Percentiles rank a stretch among this genome's conserved stretches.
phyloP scores from a whole-genome alignment of 2,329 filamentous ascomycete genomes.

The Periconia sp. region DNA sequence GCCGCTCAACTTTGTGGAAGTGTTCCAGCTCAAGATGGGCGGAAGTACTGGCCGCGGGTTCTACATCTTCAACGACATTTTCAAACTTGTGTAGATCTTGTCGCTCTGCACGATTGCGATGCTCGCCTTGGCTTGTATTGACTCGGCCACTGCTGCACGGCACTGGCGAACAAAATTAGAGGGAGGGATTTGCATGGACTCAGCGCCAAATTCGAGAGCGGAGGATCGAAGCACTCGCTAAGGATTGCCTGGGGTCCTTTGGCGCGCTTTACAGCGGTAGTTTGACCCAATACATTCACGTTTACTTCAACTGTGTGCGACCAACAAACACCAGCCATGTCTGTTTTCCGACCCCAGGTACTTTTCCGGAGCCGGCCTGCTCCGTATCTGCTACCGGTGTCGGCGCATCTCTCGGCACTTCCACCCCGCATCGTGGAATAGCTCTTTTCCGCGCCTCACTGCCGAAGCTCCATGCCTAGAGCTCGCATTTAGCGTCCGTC shows the following conservation, averaged over 20 bases:
- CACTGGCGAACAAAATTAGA: neutral
- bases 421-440: slow-evolving; percentile 14
- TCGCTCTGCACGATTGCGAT: too few relatives aligned
- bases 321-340: neutral
- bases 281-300: slow-evolving; percentile 2
- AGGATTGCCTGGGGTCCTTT: neutral
- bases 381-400: neutral
- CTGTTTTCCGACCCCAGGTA: slow-evolving; percentile 5
- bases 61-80: slow-evolving; percentile 93
- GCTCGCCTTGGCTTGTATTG: too few relatives aligned
- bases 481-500: slow-evolving; percentile 30
- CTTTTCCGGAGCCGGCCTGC: slow-evolving; percentile 4
- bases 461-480: slow-evolving; percentile 39
- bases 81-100: slow-evolving; percentile 90
- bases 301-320: neutral
- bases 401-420: slow-evolving; percentile 4
- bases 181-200: slow-evolving; percentile 1
- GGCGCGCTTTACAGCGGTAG: slow-evolving; percentile 2
- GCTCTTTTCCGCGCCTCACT: slow-evolving; percentile 29
- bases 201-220: neutral
- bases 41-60: slow-evolving; percentile 62
- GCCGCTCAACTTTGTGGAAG: slow-evolving; percentile 90
- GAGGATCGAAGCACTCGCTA: slow-evolving; percentile 1
- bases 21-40: slow-evolving; percentile 77
- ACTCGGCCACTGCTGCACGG: too few relatives aligned